Percentiles rank a stretch among this genome's conserved stretches.
These are phyloP conservation scores for Phyllostachys edulis DNA, from an alignment of 176 grass and related monocot genomes.

Conservation along the genomic window DNA sequence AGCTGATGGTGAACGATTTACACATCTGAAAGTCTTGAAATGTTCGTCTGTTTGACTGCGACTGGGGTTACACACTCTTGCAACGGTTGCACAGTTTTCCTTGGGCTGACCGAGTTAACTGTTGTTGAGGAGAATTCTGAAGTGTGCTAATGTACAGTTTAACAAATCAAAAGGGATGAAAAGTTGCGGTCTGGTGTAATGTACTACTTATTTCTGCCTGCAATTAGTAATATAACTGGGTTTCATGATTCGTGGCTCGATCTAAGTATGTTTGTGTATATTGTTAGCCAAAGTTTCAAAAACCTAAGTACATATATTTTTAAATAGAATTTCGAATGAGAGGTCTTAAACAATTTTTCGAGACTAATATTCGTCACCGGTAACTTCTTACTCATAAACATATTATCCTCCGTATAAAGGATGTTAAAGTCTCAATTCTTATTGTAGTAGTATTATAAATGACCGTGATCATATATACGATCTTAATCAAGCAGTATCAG, in stretches of 20 bases:
- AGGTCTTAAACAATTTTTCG: neutral
- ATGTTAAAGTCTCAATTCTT: neutral
- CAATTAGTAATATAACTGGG: conserved; percentile 10
- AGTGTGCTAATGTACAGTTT: conserved; percentile 41
- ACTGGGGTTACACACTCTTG: neutral
- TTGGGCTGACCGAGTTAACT: conserved; percentile 21
- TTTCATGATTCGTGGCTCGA: neutral
- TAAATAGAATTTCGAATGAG: neutral
- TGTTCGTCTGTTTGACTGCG: neutral
- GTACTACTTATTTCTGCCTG: conserved; percentile 6
- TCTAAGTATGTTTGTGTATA: neutral
- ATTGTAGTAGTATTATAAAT: neutral
- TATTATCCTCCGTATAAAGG: neutral
- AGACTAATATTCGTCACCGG: neutral
- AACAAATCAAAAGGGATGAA: conserved; percentile 25
- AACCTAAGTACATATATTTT: neutral
- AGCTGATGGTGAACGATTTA: neutral
- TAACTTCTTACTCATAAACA: neutral
- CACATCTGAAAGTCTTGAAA: neutral
- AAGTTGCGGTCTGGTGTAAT: conserved; percentile 9
- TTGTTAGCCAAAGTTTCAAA: neutral
- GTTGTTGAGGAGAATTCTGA: conserved; percentile 14
- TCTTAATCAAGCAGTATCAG: neutral
- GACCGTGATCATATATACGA: neutral
- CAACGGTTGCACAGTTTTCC: conserved; percentile 26